Evolutionary conservation across 2,329 filamentous ascomycete species (phyloP), one percentile per base, ranked within the genome.

Genomic region (Coniochaeta sp.): DNA sequence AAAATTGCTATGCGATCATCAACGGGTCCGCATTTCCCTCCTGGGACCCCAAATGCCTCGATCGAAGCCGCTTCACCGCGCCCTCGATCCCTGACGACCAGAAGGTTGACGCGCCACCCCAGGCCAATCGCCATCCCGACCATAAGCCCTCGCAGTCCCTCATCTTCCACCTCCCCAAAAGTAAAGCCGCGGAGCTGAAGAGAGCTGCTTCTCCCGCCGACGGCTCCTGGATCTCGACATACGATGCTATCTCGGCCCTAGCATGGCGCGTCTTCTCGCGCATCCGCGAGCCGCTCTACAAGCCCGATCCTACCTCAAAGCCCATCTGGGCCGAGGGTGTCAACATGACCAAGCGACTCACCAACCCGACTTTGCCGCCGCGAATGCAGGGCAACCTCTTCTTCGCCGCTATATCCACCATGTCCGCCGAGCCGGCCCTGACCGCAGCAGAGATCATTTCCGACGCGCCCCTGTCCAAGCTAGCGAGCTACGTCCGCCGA

Each of bases 141-240:
- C 72, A 71, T 22, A 64, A 61, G 33, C 24, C 60, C 24, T 63
- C 57, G 14, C 56, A 47, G 66, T 1, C 69, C 62, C 1, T 77
- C 0, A 68, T 79, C 1, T 78, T 79, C 61, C 77, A 79, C 58
- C 67, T 79, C 0, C 74, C 77, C 2, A 73, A 73, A 62, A 78
- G 76, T 65, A 79, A 77, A 60, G 73, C 73, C 0, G 71, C 71
- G 0, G 64, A 71, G 57, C 65, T 80, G 5, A 79, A 79, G 61
- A 64, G 62, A 12, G 66, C 72, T 1, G 75, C 75, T 0, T 66
- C 57, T 0, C 22, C 47, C 22, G 57, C 65, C 0, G 72, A 74
- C 19, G 72, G 70, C 7, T 66, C 67, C 12, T 78, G 76, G 75
- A 71, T 80, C 36, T 79, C 77, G 4, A 79, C 74, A 1, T 79